Base-by-base conservation (phyloP, 441 rosid species). In the Erodium moschatum region DNA sequence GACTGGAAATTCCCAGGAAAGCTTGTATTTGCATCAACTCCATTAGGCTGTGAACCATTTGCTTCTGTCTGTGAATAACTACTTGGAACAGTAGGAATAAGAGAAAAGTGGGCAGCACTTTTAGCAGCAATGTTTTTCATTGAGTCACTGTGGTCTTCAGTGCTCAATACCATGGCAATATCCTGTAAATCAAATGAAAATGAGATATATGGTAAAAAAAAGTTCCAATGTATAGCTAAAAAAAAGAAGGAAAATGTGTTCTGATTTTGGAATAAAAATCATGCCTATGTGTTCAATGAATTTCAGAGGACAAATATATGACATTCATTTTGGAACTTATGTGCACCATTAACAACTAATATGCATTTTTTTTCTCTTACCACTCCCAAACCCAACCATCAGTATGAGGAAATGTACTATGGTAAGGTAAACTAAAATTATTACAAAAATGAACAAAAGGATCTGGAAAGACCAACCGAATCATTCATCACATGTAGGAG, bases 401-500 rank as follows among this genome's bases (percentile, higher is more conserved):
- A 56, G 27, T 56, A 56, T 7, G 62, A 58, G 13, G 64, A 58
- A 16, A 58, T 20, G 31, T 9, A 58, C 64, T 58, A 11, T 24
- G 1, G 13, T 58, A 58, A 19, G 64, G 13, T 20, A 38, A 61
- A 61, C 35, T 11, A 24, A 61, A 61, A 24, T 24, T 24, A 24
- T 27, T 6, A 61, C 15, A 61, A 27, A 61, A 61, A 24, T 27
- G 15, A 61, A 27, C 24, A 27, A 61, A 10, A 61, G 38, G 65
- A 61, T 20, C 20, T 61, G 65, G 16, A 60, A 61, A 11, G 15
- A 61, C 85, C 64, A 85, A 94, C 99, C 56, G 97, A 88, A 74
- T 94, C 92, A 77, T 85, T 86, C 84, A 91, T 85, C 77, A 94
- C 97, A 73, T 94, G 93, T 66, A 91, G 83, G 71, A 94, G 97